A percentile compares a stretch with the other conserved stretches of the same genome.
Conservation (phyloP, 1,284 basidiomycete genomes). For the Cryptococcus sp. region DNA sequence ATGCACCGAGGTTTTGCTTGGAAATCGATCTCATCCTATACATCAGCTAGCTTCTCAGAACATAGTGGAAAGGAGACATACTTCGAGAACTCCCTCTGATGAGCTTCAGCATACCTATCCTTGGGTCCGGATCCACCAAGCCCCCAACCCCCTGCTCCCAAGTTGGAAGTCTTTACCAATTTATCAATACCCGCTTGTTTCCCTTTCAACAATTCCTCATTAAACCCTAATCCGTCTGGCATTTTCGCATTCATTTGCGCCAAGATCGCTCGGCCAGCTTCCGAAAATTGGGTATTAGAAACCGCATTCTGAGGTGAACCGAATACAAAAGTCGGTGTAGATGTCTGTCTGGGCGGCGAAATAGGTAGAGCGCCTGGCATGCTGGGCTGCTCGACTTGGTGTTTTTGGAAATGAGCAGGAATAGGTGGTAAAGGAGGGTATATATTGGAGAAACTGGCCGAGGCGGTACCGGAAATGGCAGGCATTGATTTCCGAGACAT, state of each 20-base stretch:
- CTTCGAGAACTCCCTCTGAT: conserved; percentile 42
- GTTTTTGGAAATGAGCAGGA: conserved; percentile 9
- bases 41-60: background rate
- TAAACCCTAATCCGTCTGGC: conserved; percentile 22
- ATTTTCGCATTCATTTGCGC: conserved; percentile 41
- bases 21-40: conserved; percentile 32
- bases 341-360: conserved; percentile 2
- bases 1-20: background rate
- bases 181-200: conserved; percentile 34
- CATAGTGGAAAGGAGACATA: conserved; percentile 8
- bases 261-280: conserved; percentile 31
- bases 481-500: conserved; percentile 36
- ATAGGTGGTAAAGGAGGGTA: conserved; percentile 28
- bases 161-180: conserved; percentile 24
- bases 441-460: conserved; percentile 21
- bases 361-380: conserved; percentile 16
- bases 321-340: conserved; percentile 16
- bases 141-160: conserved; percentile 36
- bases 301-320: conserved; percentile 19
- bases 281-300: conserved; percentile 30
- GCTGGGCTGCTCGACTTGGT: conserved; percentile 8
- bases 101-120: conserved; percentile 38
- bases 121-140: conserved; percentile 4
- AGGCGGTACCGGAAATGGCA: conserved; percentile 11
- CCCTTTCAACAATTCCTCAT: conserved; percentile 39